phyloP scores from a whole-genome alignment of 106 monocot genomes.

The Acanthochlamys bracteata region DNA sequence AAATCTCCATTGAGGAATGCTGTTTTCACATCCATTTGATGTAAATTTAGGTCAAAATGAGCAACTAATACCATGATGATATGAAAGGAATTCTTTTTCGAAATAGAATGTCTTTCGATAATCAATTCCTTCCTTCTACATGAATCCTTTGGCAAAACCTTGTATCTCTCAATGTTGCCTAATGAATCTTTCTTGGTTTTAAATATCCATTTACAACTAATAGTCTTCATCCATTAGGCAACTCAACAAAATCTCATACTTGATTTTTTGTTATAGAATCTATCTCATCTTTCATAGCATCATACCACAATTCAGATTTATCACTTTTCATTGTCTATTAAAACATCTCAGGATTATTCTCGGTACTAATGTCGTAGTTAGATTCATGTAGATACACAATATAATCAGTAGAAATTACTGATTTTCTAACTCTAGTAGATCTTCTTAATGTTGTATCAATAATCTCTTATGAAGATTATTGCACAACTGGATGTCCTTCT shows the following conservation, averaged over 20 bases:
- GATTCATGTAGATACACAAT: not conserved
- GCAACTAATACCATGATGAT: slow-evolving; percentile 5
- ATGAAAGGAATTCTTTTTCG: not conserved
- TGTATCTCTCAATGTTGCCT: slow-evolving; percentile 2
- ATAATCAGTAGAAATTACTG: slow-evolving; percentile 3
- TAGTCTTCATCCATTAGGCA: not conserved
- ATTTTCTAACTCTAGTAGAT: not conserved
- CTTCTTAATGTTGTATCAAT: not conserved
- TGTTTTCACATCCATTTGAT: slow-evolving; percentile 9
- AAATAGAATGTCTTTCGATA: slow-evolving; percentile 2
- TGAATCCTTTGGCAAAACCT: not conserved
- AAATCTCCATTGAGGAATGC: slow-evolving; percentile 3
- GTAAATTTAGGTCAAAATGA: slow-evolving; percentile 4
- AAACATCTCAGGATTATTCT: not conserved
- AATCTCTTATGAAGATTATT: not conserved
- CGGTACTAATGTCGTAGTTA: not conserved
- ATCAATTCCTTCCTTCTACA: not conserved
- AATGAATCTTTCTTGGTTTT: slow-evolving; percentile 1
- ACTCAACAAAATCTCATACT: not conserved
- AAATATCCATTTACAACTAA: slow-evolving; percentile 2
- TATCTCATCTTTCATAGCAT: not conserved
- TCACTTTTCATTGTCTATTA: not conserved
- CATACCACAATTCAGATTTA: not conserved
- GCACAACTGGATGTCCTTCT: not conserved
- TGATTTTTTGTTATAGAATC: not conserved